Percentiles rank a stretch among this genome's conserved stretches.
Evolutionary conservation across 1,139 yeast species (phyloP).

Genomic region (Magnusiomyces magnusii): DNA sequence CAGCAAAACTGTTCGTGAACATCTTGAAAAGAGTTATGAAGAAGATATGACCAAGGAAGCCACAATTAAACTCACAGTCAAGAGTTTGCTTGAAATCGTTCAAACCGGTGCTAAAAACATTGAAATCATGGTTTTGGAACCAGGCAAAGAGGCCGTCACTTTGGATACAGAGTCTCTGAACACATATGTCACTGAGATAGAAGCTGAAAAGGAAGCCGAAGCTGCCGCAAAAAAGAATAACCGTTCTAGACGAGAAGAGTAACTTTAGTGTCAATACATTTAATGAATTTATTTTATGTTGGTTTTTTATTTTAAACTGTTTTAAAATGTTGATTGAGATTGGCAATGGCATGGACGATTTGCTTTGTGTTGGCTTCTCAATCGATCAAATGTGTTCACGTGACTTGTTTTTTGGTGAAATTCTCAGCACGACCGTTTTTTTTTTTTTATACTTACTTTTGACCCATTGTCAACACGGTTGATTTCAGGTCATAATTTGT

Average conservation of each 20-base stretch:
- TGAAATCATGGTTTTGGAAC: slow-evolving; percentile 81
- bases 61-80: slow-evolving; percentile 74
- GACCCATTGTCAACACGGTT: no score
- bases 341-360: no score
- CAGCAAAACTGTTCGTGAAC: slow-evolving; percentile 90
- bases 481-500: no score
- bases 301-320: not conserved
- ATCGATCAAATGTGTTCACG: not conserved
- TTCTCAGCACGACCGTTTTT: not conserved
- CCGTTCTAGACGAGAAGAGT: slow-evolving; percentile 10
- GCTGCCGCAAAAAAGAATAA: slow-evolving; percentile 74
- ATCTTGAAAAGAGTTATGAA: slow-evolving; percentile 82
- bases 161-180: slow-evolving; percentile 62
- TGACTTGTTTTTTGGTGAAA: not conserved
- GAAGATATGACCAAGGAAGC: slow-evolving; percentile 66
- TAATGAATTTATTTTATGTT: not conserved
- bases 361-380: no score
- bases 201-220: slow-evolving; percentile 85
- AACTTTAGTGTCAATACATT: not conserved
- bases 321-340: not conserved
- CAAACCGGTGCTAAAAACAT: slow-evolving; percentile 97
- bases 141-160: slow-evolving; percentile 46
- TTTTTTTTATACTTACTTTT: no score
- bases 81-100: slow-evolving; percentile 87
- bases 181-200: slow-evolving; percentile 71